Conservation (phyloP, 495 filamentous ascomycete species). For the Penicillium flavigenum region DNA sequence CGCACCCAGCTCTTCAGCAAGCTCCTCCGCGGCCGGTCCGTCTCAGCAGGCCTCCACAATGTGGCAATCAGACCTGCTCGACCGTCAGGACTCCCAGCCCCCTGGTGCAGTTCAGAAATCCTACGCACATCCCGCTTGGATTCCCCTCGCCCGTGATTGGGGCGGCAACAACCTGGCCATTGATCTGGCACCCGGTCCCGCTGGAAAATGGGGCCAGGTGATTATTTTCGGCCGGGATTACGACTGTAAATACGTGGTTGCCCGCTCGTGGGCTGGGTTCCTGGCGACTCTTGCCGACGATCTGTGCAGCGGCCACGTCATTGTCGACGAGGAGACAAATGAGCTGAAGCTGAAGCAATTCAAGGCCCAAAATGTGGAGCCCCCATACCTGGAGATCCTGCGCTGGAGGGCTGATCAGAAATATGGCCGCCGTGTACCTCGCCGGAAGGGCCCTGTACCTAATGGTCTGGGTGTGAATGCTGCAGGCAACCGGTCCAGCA, state of each 20-base stretch:
- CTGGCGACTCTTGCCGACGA: constrained; percentile 88
- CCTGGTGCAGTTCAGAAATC: constrained; percentile 83
- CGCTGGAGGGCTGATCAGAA: constrained; percentile 94
- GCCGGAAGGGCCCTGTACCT: constrained; percentile 42
- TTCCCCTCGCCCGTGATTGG: constrained; percentile 95
- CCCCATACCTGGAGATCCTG: constrained; percentile 91
- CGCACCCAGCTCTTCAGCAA: constrained; percentile 64
- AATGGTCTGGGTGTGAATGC: constrained; percentile 44
- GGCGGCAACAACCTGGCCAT: constrained; percentile 95
- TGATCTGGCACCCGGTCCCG: constrained; percentile 88
- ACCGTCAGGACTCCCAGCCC: constrained; percentile 86
- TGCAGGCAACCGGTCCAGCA: constrained; percentile 34
- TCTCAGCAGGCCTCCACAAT: constrained; percentile 53
- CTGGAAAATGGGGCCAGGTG: constrained; percentile 91
- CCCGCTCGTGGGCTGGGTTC: constrained; percentile 88
- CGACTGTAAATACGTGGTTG: constrained; percentile 95
- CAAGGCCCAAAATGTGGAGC: constrained; percentile 81
- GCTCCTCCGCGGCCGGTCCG: constrained; percentile 57
- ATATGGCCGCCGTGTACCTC: constrained; percentile 64
- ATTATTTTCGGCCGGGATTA: constrained; percentile 97
- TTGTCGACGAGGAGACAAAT: constrained; percentile 84
- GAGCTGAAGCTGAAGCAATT: constrained; percentile 93
- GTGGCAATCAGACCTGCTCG: constrained; percentile 83
- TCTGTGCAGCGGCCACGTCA: constrained; percentile 78
- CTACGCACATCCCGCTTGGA: constrained; percentile 94